Evolutionary conservation across 2,329 filamentous ascomycete species (phyloP).

Genomic region (Myrmaecium sp.): DNA sequence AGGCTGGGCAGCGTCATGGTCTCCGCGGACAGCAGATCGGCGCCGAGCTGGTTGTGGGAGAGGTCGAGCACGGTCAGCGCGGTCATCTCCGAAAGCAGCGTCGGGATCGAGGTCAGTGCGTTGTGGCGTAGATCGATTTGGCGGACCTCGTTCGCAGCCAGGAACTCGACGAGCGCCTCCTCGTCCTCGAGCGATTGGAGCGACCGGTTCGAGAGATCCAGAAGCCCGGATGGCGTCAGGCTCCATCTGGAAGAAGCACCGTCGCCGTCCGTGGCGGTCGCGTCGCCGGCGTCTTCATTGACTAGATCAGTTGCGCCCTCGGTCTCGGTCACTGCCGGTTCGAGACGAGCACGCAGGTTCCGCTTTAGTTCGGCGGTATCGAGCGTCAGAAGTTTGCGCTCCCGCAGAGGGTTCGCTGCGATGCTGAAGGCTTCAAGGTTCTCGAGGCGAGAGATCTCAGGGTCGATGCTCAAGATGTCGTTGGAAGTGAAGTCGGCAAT

Average conservation of each 20-base stretch:
- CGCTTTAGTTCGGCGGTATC: constrained; percentile 67
- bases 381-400: constrained; percentile 73
- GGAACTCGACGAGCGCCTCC: constrained; percentile 23
- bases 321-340: constrained; percentile 25
- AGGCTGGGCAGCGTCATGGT: constrained; percentile 55
- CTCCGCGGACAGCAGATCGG: constrained; percentile 18
- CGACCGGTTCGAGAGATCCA: constrained; percentile 26
- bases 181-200: constrained; percentile 22
- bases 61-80: constrained; percentile 57
- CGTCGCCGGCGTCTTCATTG: not conserved
- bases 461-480: constrained; percentile 58
- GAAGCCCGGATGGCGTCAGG: constrained; percentile 18
- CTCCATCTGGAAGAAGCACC: constrained; percentile 9
- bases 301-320: constrained; percentile 3
- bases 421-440: constrained; percentile 57
- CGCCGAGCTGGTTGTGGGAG: constrained; percentile 58
- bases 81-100: constrained; percentile 50
- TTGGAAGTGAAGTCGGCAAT: constrained; percentile 77
- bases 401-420: constrained; percentile 75
- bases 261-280: constrained; percentile 1
- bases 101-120: constrained; percentile 50
- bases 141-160: constrained; percentile 30
- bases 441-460: constrained; percentile 66
- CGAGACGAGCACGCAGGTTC: constrained; percentile 48
- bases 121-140: constrained; percentile 63